Base-by-base conservation (phyloP, 768 basidiomycete genomes). In the Psilocybe sp. region DNA sequence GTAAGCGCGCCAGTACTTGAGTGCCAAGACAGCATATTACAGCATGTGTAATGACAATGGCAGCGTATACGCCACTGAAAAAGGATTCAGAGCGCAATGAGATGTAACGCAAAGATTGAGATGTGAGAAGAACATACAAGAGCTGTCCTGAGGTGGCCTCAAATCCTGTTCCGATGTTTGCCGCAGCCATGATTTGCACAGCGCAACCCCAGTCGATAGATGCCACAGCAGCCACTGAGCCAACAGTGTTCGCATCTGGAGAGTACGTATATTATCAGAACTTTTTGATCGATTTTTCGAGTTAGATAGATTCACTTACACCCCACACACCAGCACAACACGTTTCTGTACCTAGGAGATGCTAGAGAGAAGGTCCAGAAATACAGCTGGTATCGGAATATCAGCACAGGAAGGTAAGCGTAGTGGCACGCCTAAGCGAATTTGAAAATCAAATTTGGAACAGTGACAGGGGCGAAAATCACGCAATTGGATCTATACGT, bases 11-110 rank as follows among this genome's bases (percentile, higher is more conserved):
- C n/a, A 91, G 70, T 34, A 83, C 40, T 13, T 69, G 66, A 2
- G 86, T 85, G 4, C 77, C 82, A 11, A 86, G 68, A 53, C 83
- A 81, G 53, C 83, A 86, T n/a, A 85, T 59, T 0, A 80, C 43
- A 0, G 76, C 83, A 57, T 89, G 85, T 1, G 75, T 69, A 13
- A 84, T 45, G 9, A 89, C 55, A 37, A 89, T 60, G 1, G 72
- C 83, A 15, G 68, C 68, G 56, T 79, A 89, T 1, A 87, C 74
- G 1, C 78, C 85, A 50, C 86, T 88, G 37, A 33, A 20, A 37
- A 23, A 5, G 8, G 28, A 11, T 28, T 28, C 23, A 28, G 23
- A 41, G 4, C 18, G 48, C 47, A n/a, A 37, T 12, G 13, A n/a
- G 4, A 36, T 1, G 39, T 44, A 8, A 53, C 31, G 41, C 19